phyloP scores from a whole-genome alignment of 129 eudicot genomes.

The Cynara cardunculus region DNA sequence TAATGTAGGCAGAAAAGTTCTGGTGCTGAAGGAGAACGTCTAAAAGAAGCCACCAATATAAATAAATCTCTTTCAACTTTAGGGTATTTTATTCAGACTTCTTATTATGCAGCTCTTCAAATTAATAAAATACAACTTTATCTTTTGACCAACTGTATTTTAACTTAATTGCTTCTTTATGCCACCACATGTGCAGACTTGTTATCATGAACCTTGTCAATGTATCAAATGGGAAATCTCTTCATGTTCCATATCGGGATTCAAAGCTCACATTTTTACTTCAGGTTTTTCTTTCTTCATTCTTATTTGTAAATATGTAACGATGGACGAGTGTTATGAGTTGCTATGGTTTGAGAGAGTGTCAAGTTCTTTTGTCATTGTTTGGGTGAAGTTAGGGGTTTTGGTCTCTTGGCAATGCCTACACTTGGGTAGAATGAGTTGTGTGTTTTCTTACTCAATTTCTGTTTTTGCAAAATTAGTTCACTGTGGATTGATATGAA shows the following conservation, averaged over 20 bases:
- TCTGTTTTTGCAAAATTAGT: not conserved
- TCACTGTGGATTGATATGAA: slow-evolving; percentile 8
- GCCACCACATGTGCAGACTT: slow-evolving; percentile 50
- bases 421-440: not conserved
- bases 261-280: slow-evolving; percentile 97
- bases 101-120: not conserved
- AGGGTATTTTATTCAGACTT: slow-evolving; percentile 49
- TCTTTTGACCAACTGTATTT: not conserved
- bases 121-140: slow-evolving; percentile 10
- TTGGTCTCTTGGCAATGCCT: too few species aligned
- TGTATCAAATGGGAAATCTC: slow-evolving; percentile 86
- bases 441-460: not conserved
- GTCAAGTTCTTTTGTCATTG: not conserved
- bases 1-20: slow-evolving; percentile 91
- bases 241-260: slow-evolving; percentile 94
- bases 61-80: slow-evolving; percentile 96
- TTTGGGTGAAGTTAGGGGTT: not conserved
- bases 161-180: slow-evolving; percentile 5
- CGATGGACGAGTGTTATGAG: not conserved
- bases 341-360: not conserved
- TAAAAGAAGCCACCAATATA: slow-evolving; percentile 97
- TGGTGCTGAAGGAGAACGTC: slow-evolving; percentile 99
- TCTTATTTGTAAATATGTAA: not conserved
- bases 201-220: slow-evolving; percentile 97
- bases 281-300: slow-evolving; percentile 52